Base-by-base conservation (phyloP, 176 grass and related monocot genomes). In the Dactylis glomerata region DNA sequence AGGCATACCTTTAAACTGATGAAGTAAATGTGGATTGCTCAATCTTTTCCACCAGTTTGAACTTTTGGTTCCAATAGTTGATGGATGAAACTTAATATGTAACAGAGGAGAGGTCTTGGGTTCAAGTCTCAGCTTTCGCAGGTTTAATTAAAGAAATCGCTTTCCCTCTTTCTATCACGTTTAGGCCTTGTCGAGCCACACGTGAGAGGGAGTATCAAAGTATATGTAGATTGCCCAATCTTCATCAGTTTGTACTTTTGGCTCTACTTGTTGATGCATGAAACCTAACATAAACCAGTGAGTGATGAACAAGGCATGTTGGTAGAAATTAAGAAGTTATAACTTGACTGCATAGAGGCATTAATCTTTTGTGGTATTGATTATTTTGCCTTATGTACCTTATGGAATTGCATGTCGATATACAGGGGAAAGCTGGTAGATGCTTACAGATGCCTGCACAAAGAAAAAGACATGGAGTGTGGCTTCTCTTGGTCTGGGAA, bases 401-500 rank as follows among this genome's bases (percentile, higher is more conserved):
- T 70, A 83, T 57, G 28, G 49, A 64, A 27, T 81, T 54, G 86
- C 12, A 55, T 78, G 76, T 77, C 32, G 5, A 79, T 80, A 65
- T 93, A 75, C 77, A 98, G 96, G 81, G 96, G 96, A 83, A 95
- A 93, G 82, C 92, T 98, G 52, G 78, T 98, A 83, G 93, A 98
- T 95, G 96, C 91, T 76, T 95, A 93, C 70, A 93, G 96, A 90
- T 55, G 83, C 86, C 75, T 98, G 52, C 91, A 98, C 78, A 89
- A 98, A 79, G 96, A 95, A 80, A 93, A 98, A 74, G 91, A 98
- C 69, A 92, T 94, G 89, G 89, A 98, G 16, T 31, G 49, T 81
- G 91, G 93, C 26, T 98, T 93, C 84, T 95, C 93, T 59, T 98
- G 96, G 93, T 95, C 85, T 23, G 96, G 96, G n/a, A 79, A 98